These are phyloP conservation scores for Phycomyces blakesleeanus DNA, from an alignment of 192 early-diverging fungal species.

Conservation along the genomic window DNA sequence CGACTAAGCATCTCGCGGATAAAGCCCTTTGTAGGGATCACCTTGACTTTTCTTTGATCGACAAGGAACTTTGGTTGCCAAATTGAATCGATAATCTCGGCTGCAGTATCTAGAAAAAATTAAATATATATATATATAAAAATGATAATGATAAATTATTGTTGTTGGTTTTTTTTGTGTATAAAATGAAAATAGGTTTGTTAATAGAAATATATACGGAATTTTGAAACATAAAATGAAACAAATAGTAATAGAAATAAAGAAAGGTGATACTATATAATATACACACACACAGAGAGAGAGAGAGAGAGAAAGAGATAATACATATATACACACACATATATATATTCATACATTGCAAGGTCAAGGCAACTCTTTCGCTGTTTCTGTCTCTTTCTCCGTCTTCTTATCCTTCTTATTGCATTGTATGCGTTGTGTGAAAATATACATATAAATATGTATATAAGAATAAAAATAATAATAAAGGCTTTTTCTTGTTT, in stretches of 20 bases:
- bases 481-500: too few relatives aligned
- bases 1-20: slow-evolving; percentile 66
- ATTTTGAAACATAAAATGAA: too few relatives aligned
- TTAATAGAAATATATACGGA: too few relatives aligned
- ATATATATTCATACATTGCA: not conserved
- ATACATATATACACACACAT: not conserved
- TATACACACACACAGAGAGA: not conserved
- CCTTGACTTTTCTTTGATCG: slow-evolving; percentile 35
- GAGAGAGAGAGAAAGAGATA: slow-evolving; percentile 1
- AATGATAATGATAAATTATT: too few relatives aligned
- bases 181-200: too few relatives aligned
- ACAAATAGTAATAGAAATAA: not conserved
- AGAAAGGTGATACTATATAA: not conserved
- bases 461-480: too few relatives aligned
- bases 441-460: too few relatives aligned
- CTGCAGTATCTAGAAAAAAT: slow-evolving; percentile 49
- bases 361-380: too few relatives aligned
- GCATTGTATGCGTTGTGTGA: too few relatives aligned
- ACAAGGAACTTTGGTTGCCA: slow-evolving; percentile 36
- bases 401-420: too few relatives aligned
- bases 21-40: slow-evolving; percentile 53
- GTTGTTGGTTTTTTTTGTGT: not conserved
- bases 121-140: not conserved
- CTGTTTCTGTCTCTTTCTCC: too few relatives aligned
- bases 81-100: slow-evolving; percentile 62